These are phyloP conservation scores for Pseudonitzschia delicatissima DNA, from an alignment of 108 stramenopile species.

Conservation along the genomic window DNA sequence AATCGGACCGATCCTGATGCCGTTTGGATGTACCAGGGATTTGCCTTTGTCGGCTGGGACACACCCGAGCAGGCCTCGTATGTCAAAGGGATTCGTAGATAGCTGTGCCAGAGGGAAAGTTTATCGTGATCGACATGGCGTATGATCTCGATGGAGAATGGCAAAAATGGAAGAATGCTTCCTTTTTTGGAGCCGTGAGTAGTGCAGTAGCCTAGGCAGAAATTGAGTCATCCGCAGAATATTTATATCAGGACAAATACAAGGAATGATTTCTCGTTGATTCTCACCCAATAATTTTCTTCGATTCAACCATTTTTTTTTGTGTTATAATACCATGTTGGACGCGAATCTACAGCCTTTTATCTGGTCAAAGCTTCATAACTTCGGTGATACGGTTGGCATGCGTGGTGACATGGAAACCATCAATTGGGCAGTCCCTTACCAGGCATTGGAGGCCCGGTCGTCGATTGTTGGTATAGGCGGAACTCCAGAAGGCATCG, in stretches of 20 bases:
- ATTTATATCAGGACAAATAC: no score
- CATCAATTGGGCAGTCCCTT: constrained; percentile 25
- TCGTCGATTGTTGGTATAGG: constrained; percentile 35
- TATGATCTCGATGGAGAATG: constrained; percentile 32
- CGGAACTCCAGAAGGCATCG: constrained; percentile 54
- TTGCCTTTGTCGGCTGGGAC: constrained; percentile 44
- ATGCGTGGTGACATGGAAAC: constrained; percentile 34
- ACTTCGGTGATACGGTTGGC: constrained; percentile 53
- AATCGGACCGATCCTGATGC: constrained; percentile 42
- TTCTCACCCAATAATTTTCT: no score
- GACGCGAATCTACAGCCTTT: constrained; percentile 19
- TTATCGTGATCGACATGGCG: constrained; percentile 50
- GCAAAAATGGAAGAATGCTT: constrained; percentile 40
- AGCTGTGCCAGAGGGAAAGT: constrained; percentile 33
- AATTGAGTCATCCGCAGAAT: no score
- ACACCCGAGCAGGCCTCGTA: constrained; percentile 24
- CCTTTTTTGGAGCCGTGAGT: constrained; percentile 37
- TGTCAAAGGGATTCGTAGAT: constrained; percentile 41
- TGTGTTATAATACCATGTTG: no score
- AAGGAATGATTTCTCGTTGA: not conserved
- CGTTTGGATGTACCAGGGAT: constrained; percentile 50
- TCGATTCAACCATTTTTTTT: not conserved
- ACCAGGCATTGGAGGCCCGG: constrained; percentile 1
- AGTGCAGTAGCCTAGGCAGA: no score
- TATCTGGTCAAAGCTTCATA: constrained; percentile 46